phyloP scores from a whole-genome alignment of 2,329 filamentous ascomycete species.

The Graphilbum fragrans region DNA sequence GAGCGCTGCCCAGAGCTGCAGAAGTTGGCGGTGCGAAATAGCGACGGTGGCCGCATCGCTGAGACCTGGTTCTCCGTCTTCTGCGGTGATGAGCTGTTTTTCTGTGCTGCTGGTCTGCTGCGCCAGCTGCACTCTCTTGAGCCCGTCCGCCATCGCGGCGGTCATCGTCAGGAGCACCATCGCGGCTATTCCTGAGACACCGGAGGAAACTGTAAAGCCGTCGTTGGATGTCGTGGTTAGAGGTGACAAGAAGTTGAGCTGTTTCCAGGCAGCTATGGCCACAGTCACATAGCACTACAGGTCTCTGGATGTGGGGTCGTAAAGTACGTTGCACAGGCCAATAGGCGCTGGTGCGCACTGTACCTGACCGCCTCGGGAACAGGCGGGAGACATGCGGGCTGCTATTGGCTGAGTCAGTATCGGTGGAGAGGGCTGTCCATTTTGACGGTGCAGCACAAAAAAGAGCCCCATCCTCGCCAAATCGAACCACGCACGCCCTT shows the following conservation, averaged over 20 bases:
- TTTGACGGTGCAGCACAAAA: not conserved
- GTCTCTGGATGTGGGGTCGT: not conserved
- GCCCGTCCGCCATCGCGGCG: conserved; percentile 49
- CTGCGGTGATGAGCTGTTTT: not conserved
- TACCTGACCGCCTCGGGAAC: not conserved
- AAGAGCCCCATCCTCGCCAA: too few species aligned
- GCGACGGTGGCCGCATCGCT: conserved; percentile 43
- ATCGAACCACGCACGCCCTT: too few species aligned
- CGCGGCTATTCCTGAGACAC: not conserved
- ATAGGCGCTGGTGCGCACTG: not conserved
- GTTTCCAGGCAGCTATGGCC: too few species aligned
- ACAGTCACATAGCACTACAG: not conserved
- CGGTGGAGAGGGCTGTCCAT: not conserved
- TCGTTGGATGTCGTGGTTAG: too few species aligned
- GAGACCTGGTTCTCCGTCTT: conserved; percentile 33
- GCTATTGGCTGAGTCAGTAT: conserved; percentile 1
- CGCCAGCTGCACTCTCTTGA: conserved; percentile 23
- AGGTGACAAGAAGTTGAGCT: too few species aligned
- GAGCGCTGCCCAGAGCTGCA: conserved; percentile 47
- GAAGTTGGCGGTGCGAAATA: conserved; percentile 58
- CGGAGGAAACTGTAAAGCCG: too few species aligned
- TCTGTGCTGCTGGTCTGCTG: not conserved
- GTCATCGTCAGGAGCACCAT: conserved; percentile 80
- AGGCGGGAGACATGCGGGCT: not conserved
- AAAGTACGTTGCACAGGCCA: not conserved